phyloP scores from a whole-genome alignment of 345 rosid genomes.

The Xanthoceras sorbifolium region DNA sequence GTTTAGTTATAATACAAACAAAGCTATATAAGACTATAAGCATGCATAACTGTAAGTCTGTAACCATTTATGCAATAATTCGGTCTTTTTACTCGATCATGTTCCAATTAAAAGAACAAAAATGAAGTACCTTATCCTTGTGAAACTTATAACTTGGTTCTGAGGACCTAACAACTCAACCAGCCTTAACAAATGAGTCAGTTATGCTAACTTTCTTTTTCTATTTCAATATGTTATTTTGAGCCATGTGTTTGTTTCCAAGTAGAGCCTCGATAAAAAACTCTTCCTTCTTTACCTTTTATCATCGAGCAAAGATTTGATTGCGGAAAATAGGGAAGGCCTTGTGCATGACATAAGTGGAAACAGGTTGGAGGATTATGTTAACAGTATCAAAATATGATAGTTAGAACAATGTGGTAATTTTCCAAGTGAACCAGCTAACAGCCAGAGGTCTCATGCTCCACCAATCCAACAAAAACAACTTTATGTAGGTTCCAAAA shows the following conservation, averaged over 20 bases:
- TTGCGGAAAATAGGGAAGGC: background rate
- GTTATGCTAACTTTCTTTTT: background rate
- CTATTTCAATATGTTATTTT: too few species aligned
- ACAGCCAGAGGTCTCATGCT: too few species aligned
- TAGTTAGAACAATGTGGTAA: background rate
- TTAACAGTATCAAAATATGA: background rate
- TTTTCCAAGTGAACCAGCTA: too few species aligned
- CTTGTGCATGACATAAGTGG: background rate
- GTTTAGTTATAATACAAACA: slow-evolving; percentile 7
- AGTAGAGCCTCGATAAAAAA: background rate
- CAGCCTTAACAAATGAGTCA: background rate
- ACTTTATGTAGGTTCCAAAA: too few species aligned
- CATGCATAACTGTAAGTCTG: background rate
- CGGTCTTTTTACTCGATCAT: background rate
- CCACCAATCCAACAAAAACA: too few species aligned
- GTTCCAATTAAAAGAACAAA: slow-evolving; percentile 1
- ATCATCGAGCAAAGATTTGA: background rate
- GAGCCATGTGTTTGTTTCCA: background rate
- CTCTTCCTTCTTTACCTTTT: background rate
- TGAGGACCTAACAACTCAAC: background rate
- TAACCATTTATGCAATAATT: background rate
- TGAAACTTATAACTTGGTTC: background rate
- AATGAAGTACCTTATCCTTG: background rate
- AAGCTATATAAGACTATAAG: background rate
- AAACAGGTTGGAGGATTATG: background rate